phyloP scores from a whole-genome alignment of 495 filamentous ascomycete genomes.

The Xylaria venustula region DNA sequence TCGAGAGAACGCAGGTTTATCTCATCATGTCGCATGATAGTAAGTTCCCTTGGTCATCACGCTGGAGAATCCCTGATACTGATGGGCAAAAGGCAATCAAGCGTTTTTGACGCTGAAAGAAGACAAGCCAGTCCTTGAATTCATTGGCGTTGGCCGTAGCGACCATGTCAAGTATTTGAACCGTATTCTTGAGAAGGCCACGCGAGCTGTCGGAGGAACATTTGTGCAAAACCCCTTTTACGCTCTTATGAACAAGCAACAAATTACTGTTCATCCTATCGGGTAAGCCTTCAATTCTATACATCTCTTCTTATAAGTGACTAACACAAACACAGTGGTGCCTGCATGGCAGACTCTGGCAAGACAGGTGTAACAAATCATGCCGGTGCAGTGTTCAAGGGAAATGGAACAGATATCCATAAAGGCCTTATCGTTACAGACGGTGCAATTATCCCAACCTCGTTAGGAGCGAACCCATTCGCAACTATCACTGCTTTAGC shows the following conservation, averaged over 20 bases:
- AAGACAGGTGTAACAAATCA: constrained; percentile 63
- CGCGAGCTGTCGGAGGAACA: constrained; percentile 56
- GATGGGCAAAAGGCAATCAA: constrained; percentile 48
- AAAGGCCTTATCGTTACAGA: constrained; percentile 62
- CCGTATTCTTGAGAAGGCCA: constrained; percentile 49
- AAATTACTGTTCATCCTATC: constrained; percentile 68
- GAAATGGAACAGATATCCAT: constrained; percentile 49
- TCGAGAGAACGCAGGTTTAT: constrained; percentile 62
- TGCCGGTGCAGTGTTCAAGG: constrained; percentile 58
- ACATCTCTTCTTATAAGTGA: neutral
- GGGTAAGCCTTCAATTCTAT: constrained; percentile 38
- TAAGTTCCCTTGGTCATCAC: constrained; percentile 17
- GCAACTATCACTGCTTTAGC: constrained; percentile 69
- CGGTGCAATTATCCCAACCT: constrained; percentile 60
- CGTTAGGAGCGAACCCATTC: constrained; percentile 68
- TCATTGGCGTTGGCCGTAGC: constrained; percentile 54
- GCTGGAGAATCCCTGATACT: neutral
- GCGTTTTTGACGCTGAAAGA: constrained; percentile 57
- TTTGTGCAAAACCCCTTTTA: constrained; percentile 58
- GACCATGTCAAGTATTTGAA: constrained; percentile 56
- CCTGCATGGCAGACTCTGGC: constrained; percentile 62
- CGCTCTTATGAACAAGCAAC: constrained; percentile 51
- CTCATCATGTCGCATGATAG: constrained; percentile 72
- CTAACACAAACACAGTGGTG: constrained; percentile 40
- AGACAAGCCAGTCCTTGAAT: constrained; percentile 59